Evolutionary conservation across 73 alveolate species (phyloP), one percentile per base, ranked within the genome.

Genomic region (Paramecium tetraurelia): DNA sequence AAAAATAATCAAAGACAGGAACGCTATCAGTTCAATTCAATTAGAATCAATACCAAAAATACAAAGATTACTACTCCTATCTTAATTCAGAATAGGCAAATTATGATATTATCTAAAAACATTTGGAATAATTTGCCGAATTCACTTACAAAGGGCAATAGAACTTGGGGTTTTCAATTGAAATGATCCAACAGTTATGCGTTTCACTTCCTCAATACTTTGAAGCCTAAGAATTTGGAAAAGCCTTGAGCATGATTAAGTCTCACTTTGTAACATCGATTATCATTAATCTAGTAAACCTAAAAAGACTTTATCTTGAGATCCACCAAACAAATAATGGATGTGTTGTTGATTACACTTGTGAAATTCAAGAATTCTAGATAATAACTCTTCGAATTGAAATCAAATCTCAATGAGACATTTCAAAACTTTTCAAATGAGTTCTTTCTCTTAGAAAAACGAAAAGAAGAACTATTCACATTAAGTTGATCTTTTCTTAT

Each of bases 401-500:
- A 38, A 72, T 20, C 53, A 12, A 72, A 72, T 72, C 59, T 72
- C 7, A 33, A 72, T 72, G 86, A 72, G 10, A 29, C 59, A 35
- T 72, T 36, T 11, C 18, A 72, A 43, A 72, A 72, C 18, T 72
- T 72, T 40, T 36, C 59, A 6, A 72, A 72, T 72, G 86, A 72
- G 35, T 72, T 36, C 59, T 21, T 29, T 21, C 57, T 40, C 16
- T 40, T 72, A 36, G 59, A 72, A n/a, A 72, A 72, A 72, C 4
- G 86, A 72, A 72, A 72, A 38, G 86, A 72, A 72, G 86, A 72
- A 72, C 21, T 72, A 12, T 72, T 72, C n/a, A 72, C 59, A 29
- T 16, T 40, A 21, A 72, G 86, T 72, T 48, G 16, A 9, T 8
- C 1, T 36, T 3, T 29, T 72, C 16, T 14, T 36, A 35, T 72